Evolutionary conservation across 1,284 basidiomycete genomes (phyloP).

Genomic region (Sporisorium sorghi): DNA sequence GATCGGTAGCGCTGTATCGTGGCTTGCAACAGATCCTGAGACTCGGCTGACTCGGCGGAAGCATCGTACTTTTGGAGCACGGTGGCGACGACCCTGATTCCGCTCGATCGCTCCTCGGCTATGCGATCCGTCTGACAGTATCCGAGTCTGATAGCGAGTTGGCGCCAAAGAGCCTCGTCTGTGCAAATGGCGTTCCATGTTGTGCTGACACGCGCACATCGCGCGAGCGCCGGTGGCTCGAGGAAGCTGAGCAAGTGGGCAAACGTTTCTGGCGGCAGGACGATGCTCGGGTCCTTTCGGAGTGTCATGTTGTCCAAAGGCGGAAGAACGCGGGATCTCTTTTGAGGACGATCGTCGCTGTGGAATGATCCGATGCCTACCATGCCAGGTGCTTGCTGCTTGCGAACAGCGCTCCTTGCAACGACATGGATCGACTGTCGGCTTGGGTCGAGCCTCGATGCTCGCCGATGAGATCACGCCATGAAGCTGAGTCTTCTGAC

Average conservation of each 20-base stretch:
- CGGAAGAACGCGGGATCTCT: constrained; percentile 16
- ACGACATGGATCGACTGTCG: not conserved
- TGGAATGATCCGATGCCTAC: not conserved
- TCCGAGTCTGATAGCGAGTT: constrained; percentile 16
- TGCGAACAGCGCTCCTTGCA: not conserved
- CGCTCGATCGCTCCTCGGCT: constrained; percentile 15
- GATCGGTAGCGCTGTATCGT: constrained; percentile 29
- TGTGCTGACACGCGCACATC: constrained; percentile 32
- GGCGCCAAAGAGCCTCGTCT: constrained; percentile 31
- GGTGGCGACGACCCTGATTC: constrained; percentile 22
- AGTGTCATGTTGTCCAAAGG: constrained; percentile 1
- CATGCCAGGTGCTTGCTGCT: constrained; percentile 1
- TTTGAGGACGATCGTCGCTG: constrained; percentile 9
- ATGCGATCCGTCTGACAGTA: constrained; percentile 24
- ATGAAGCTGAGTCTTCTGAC: not conserved
- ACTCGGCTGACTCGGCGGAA: not conserved
- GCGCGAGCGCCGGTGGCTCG: constrained; percentile 30
- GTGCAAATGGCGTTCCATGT: constrained; percentile 28
- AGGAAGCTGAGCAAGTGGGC: constrained; percentile 38
- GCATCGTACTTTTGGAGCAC: constrained; percentile 18
- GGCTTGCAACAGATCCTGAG: constrained; percentile 18
- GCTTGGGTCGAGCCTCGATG: not conserved
- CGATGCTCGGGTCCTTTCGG: constrained; percentile 16
- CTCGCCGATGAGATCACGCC: not conserved
- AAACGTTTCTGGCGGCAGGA: constrained; percentile 44